Base-by-base conservation (phyloP, 495 filamentous ascomycete species). In the Neurospora sp. region DNA sequence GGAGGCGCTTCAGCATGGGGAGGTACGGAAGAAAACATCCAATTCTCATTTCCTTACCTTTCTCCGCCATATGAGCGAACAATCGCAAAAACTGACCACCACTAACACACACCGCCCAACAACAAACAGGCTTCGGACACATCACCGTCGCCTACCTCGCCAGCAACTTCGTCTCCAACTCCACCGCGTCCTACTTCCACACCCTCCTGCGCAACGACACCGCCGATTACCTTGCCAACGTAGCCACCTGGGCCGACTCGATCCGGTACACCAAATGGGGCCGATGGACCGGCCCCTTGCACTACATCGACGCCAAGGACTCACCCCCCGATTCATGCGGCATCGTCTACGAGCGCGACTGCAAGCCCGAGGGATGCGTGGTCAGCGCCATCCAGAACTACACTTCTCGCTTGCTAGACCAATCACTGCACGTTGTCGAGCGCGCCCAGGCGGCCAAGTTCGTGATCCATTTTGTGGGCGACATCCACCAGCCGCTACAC, bases 251-350 rank as follows among this genome's bases (percentile, higher is more conserved):
- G 89, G 88, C 89, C 16, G 89, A 91, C 80, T 85, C 83, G 69
- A 85, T 88, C 76, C 82, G 87, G 37, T 89, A 89, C 79, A 88
- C 87, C 12, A 82, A 85, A 75, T 88, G 83, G 74, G 87, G 88
- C 20, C 82, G 81, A 41, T 91, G 87, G 79, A 85, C 83, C 9
- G 82, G 80, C n/a, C 84, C 84, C 20, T 89, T 89, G 79, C 91
- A 93, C 81, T 93, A 86, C 83, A 92, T 93, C 81, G 91, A 93
- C 77, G 89, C 91, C 12, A 82, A 89, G 68, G 91, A 93, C 83
- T 75, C 79, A 71, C 91, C 91, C 44, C 90, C 90, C 0, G 45
- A 74, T 7, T 82, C 78, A 42, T 93, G 91, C 81, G 85, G 81
- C 69, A 86, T 93, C 59, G 83, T 87, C 75, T 89, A 84, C 72